Evolutionary conservation across 108 stramenopile species (phyloP), one percentile per base, ranked within the genome.

Genomic region (Skeletonema costatum): DNA sequence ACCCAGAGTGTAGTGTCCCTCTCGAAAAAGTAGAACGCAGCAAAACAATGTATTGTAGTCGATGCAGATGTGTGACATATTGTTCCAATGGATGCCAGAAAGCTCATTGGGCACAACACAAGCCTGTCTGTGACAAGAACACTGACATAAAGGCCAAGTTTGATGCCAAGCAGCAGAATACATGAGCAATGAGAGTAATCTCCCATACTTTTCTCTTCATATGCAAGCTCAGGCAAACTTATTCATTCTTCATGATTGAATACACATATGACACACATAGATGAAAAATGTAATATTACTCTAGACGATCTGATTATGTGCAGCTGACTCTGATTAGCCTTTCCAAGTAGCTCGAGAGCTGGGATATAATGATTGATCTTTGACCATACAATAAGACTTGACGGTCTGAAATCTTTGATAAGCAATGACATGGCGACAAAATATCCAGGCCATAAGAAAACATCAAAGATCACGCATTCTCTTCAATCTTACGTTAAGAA

Each of bases 371-470:
- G 38, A 19, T 33, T 75, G 39, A 71, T 71, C 53, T 68, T 81
- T 38, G 39, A 41, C 39, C 0, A 10, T 12, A 41, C 11, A 41
- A 12, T 2, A 11, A 41, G 39, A 41, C 39, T 41, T 39, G 46
- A 75, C 16, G 74, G 70, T 12, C 19, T 71, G 0, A 31, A 67
- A 70, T 74, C 80, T 30, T 44, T 74, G 39, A 73, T 35, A 5
- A 60, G 53, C 29, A 41, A 63, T 46, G 53, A 59, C 31, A 5
- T 81, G 2, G 62, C 61, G 48, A 39, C 58, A 32, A 75, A 75
- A 17, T 81, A 67, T 51, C 69, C 70, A 36, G 35, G 58, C 30
- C 68, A 74, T 53, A 71, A 81, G 59, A 81, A 75, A 51, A 9
- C 70, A 36, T 36, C 36, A 9, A 25, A 25, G 0, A 25, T 25